These are phyloP conservation scores for Sporothrix globosa DNA, from an alignment of 2,329 filamentous ascomycete genomes.

Conservation along the genomic window DNA sequence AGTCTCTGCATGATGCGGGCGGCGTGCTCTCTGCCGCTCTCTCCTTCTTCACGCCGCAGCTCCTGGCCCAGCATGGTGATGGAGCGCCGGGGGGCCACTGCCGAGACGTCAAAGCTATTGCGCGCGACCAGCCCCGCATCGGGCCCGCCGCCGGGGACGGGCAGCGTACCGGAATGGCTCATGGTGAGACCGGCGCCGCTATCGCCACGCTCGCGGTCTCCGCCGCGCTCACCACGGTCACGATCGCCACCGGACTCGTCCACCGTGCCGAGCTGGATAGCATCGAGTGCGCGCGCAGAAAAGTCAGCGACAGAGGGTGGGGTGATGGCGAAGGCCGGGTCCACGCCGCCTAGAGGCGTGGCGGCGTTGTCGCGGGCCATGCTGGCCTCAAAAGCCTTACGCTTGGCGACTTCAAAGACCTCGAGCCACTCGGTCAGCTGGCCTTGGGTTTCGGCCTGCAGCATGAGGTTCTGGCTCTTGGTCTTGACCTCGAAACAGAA, in stretches of 20 bases:
- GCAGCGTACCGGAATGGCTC: constrained; percentile 68
- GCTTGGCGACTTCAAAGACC: constrained; percentile 91
- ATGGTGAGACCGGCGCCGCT: constrained; percentile 34
- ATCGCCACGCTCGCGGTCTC: neutral
- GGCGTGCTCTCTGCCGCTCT: constrained; percentile 77
- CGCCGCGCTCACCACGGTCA: neutral
- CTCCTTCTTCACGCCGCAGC: constrained; percentile 65
- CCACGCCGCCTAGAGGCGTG: constrained; percentile 49
- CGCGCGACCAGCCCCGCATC: constrained; percentile 69
- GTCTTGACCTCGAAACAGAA: constrained; percentile 99
- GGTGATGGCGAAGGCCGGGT: constrained; percentile 89
- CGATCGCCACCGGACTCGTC: constrained; percentile 32
- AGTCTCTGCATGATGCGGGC: constrained; percentile 90
- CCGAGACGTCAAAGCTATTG: constrained; percentile 71
- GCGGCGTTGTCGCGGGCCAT: constrained; percentile 56
- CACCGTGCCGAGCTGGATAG: constrained; percentile 46
- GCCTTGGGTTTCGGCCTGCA: constrained; percentile 89
- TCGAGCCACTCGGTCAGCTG: constrained; percentile 95
- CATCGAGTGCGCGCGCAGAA: constrained; percentile 69
- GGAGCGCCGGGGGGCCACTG: constrained; percentile 55
- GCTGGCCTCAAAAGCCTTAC: constrained; percentile 80
- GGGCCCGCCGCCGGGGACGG: constrained; percentile 60
- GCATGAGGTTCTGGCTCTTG: constrained; percentile 83
- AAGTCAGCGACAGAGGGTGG: constrained; percentile 88
- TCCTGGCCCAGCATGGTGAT: constrained; percentile 59